phyloP scores from a whole-genome alignment of 2,329 filamentous ascomycete species.

The Ophiostoma himal-ulmi region DNA sequence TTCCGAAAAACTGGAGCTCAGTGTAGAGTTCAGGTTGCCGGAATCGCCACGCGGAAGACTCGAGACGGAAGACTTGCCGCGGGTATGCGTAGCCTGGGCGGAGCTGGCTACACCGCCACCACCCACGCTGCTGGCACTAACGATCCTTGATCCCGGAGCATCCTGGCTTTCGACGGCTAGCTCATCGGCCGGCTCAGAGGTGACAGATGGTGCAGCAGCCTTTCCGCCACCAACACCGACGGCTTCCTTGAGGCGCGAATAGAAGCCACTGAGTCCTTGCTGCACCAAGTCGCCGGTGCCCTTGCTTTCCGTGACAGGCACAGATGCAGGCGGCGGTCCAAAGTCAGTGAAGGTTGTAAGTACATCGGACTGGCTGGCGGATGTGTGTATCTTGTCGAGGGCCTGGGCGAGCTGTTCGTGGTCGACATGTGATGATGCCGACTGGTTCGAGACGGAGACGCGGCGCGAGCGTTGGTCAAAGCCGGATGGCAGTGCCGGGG shows the following conservation, averaged over 20 bases:
- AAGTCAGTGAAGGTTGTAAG: conserved; percentile 95
- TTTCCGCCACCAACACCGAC: conserved; percentile 62
- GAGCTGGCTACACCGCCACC: not conserved
- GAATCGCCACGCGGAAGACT: conserved; percentile 31
- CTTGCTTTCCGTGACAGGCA: conserved; percentile 59
- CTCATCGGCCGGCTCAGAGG: not conserved
- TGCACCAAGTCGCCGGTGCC: conserved; percentile 69
- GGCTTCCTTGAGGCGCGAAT: conserved; percentile 75
- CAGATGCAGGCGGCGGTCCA: conserved; percentile 57
- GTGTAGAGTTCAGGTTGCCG: conserved; percentile 27
- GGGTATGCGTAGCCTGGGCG: conserved; percentile 27
- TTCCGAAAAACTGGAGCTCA: conserved; percentile 33
- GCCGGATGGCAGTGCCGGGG: conserved; percentile 24
- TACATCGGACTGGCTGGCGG: conserved; percentile 76
- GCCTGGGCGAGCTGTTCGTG: conserved; percentile 70
- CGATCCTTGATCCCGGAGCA: not conserved
- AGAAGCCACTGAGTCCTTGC: conserved; percentile 81
- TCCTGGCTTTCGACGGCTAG: not conserved
- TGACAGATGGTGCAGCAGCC: conserved; percentile 17
- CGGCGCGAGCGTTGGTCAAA: conserved; percentile 35
- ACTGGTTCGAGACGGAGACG: conserved; percentile 36
- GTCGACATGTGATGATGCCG: conserved; percentile 52
- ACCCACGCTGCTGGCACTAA: conserved; percentile 40
- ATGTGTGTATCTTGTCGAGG: conserved; percentile 81
- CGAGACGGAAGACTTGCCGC: conserved; percentile 33